Evolutionary conservation across 495 filamentous ascomycete genomes (phyloP).

Genomic region (Staphylotrichum longicolle): DNA sequence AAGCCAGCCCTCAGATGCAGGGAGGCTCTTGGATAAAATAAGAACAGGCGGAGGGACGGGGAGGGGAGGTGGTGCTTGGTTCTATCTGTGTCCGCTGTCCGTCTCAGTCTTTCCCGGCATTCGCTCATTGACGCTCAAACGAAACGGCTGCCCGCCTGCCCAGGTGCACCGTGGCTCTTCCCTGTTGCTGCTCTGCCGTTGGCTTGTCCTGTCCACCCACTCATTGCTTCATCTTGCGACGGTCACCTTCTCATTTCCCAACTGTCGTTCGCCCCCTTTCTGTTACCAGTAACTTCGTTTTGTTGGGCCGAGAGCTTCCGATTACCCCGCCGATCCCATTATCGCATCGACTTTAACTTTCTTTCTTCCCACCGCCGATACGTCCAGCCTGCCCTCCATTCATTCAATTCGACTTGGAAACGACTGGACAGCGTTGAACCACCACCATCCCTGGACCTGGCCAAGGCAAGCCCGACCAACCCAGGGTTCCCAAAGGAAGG

Average conservation of each 20-base stretch:
- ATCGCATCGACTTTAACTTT: conserved; percentile 7
- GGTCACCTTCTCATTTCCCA: conserved; percentile 21
- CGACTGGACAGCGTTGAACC: neutral
- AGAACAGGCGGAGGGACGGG: neutral
- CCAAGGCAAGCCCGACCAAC: neutral
- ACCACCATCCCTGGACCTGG: neutral
- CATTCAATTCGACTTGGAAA: neutral
- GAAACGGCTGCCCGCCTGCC: neutral
- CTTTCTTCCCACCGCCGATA: conserved; percentile 5
- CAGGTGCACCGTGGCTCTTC: neutral
- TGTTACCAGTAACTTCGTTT: neutral
- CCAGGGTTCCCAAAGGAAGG: neutral
- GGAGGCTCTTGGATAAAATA: neutral
- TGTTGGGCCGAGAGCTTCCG: conserved; percentile 10
- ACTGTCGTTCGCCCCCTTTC: conserved; percentile 4
- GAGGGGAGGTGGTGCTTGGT: neutral
- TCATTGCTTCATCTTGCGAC: conserved; percentile 18
- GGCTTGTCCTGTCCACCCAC: neutral
- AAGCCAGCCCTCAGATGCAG: neutral
- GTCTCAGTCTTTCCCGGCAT: too few relatives aligned
- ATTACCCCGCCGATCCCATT: conserved; percentile 19
- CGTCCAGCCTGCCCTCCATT: neutral
- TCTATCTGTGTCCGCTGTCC: neutral
- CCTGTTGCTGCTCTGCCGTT: neutral
- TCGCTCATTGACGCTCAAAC: neutral